Evolutionary conservation across 495 filamentous ascomycete genomes (phyloP).

Genomic region (Staphylotrichum tortipilum): DNA sequence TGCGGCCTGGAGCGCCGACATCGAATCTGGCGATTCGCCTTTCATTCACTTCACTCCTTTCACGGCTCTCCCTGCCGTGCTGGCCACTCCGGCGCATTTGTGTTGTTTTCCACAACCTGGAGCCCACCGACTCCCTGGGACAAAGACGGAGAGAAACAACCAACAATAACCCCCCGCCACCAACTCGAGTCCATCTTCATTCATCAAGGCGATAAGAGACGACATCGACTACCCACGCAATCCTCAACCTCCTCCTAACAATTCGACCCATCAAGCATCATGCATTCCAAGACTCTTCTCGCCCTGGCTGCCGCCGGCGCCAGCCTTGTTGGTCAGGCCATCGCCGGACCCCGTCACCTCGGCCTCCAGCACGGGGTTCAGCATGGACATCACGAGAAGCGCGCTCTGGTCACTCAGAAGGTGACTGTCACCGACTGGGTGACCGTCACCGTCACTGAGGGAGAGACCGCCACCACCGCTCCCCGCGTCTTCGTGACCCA

Average conservation of each 20-base stretch:
- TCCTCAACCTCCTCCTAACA: neutral
- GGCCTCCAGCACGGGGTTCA: constrained; percentile 19
- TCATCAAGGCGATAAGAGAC: neutral
- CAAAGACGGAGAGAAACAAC: neutral
- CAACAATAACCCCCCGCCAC: neutral
- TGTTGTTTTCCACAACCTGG: constrained; percentile 7
- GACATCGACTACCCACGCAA: neutral
- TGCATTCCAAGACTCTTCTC: constrained; percentile 23
- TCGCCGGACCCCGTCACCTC: constrained; percentile 18
- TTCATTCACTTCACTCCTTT: constrained; percentile 28
- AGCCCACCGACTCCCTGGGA: constrained; percentile 1
- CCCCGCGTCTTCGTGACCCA: constrained; percentile 10
- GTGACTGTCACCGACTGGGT: constrained; percentile 28
- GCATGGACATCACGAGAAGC: constrained; percentile 25
- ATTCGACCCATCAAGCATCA: neutral
- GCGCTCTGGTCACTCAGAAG: constrained; percentile 22
- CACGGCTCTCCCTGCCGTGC: constrained; percentile 21
- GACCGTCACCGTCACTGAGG: constrained; percentile 21
- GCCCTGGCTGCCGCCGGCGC: constrained; percentile 21
- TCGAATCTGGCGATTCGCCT: constrained; percentile 8
- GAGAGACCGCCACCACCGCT: constrained; percentile 3
- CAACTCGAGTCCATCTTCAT: constrained; percentile 3
- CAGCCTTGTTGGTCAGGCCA: constrained; percentile 21
- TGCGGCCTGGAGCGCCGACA: constrained; percentile 7
- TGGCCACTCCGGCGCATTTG: constrained; percentile 11